Evolutionary conservation across 163 green algal species (phyloP).

Genomic region (Chlamydomonas reinhardtii): DNA sequence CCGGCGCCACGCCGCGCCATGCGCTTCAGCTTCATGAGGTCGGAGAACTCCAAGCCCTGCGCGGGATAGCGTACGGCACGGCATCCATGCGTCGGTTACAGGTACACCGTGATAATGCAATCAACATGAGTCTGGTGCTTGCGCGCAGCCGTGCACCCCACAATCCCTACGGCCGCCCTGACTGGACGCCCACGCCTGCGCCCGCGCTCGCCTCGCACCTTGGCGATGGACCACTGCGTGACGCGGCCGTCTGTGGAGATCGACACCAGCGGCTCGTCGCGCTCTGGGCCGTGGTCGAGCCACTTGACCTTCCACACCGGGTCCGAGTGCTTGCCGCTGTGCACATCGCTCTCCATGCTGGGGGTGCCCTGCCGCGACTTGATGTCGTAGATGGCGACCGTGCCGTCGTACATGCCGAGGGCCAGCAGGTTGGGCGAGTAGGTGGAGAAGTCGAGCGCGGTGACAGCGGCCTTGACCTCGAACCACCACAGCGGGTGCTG

Average conservation of each 20-base stretch:
- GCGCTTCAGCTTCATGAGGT: slow-evolving; percentile 90
- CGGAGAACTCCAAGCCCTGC: slow-evolving; percentile 76
- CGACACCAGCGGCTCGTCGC: slow-evolving; percentile 86
- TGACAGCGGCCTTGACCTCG: slow-evolving; percentile 73
- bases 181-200: too few relatives aligned
- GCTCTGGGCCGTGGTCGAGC: slow-evolving; percentile 81
- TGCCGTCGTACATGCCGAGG: slow-evolving; percentile 87
- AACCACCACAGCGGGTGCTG: slow-evolving; percentile 77
- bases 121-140: too few relatives aligned
- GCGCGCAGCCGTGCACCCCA: too few relatives aligned
- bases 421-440: slow-evolving; percentile 83
- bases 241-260: slow-evolving; percentile 89
- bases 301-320: slow-evolving; percentile 90
- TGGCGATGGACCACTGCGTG: slow-evolving; percentile 86
- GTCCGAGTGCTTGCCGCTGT: slow-evolving; percentile 84
- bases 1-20: slow-evolving; percentile 53
- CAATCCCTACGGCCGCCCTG: too few relatives aligned
- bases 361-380: slow-evolving; percentile 52
- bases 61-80: not conserved
- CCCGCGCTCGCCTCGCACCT: slow-evolving; percentile 42
- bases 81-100: too few relatives aligned
- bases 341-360: slow-evolving; percentile 62
- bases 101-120: too few relatives aligned
- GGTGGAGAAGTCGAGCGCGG: slow-evolving; percentile 83
- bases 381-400: slow-evolving; percentile 88